Base-by-base conservation (phyloP, 2,329 filamentous ascomycete genomes). In the Paecilomyces sp. region DNA sequence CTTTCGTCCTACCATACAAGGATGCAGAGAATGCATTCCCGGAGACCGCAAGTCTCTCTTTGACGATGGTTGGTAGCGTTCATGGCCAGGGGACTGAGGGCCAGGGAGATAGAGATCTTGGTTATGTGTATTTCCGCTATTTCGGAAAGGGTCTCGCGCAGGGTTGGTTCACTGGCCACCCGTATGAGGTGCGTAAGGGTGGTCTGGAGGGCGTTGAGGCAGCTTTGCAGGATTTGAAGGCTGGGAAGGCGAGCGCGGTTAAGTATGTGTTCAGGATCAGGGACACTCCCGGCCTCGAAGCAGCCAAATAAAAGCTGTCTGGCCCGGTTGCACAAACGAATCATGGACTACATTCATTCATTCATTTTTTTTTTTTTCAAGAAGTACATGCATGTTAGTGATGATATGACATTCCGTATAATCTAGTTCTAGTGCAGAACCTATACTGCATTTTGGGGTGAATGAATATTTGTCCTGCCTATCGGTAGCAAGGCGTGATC, bases 221-320 rank as follows among this genome's bases (percentile, higher is more conserved):
- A 34, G 85, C 75, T 0, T 67, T 89, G 70, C 70, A 71, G 63
- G 81, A 84, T 62, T 69, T 89, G 67, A 83, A 80, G 68, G 78
- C 77, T 30, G 86, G 86, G 0, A 85, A 83, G 70, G 85, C 83
- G 24, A 86, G 82, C 66, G 86, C 80, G 1, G 77, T 84, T 0
- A 89, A 89, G 73, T 88, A 87, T 74, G 81, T 89, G 0, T 84
- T 85, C 66, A 76, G 75, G 62, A 80, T 85, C 70, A 77, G 64
- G 8, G 81, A 85, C 41, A 83, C 81, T 25, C 65, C 66, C 36
- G 67, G 66, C 33, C 55, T 65, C 12, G 66, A 68, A 24, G 64
- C 65, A n/a, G 55, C 65, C 3, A 36, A 28, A 9, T 47, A 22
- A 47, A 18, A 18, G 6, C 36, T 31, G 30, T 33, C 0, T 2